phyloP scores from a whole-genome alignment of 306 rosid species.

The Fragaria ananassa region DNA sequence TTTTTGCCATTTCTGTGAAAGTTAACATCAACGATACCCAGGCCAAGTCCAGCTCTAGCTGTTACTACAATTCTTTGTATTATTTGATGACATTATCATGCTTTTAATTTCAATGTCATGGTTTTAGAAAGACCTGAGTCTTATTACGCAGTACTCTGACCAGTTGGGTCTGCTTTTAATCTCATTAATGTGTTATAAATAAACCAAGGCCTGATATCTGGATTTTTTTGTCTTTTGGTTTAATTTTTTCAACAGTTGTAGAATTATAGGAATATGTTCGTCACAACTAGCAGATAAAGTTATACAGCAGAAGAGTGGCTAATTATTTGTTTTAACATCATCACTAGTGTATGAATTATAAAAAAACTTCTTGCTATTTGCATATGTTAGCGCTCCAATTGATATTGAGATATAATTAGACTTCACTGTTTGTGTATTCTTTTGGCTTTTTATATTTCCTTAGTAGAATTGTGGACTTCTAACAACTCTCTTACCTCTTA shows the following conservation, averaged over 20 bases:
- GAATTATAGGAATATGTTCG: neutral
- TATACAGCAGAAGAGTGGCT: neutral
- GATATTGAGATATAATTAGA: neutral
- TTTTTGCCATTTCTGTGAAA: no score
- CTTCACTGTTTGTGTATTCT: neutral
- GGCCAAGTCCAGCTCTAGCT: no score
- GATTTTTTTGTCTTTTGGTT: neutral
- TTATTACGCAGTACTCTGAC: neutral
- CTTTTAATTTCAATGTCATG: conserved; percentile 7
- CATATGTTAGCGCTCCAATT: neutral
- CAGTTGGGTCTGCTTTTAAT: neutral
- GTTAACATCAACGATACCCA: no score
- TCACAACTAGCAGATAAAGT: neutral
- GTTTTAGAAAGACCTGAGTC: neutral
- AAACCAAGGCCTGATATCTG: neutral
- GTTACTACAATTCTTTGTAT: neutral
- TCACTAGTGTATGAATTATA: neutral
- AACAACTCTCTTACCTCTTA: conserved; percentile 5
- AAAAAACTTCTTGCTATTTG: neutral
- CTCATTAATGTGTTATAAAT: neutral
- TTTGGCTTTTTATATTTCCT: no score
- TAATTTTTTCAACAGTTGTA: neutral
- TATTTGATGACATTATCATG: neutral
- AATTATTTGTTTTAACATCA: neutral
- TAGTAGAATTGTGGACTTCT: no score